Percentiles rank a stretch among this genome's conserved stretches.
phyloP scores from a whole-genome alignment of 1,139 yeast species.

The Torulaspora pretoriensis region DNA sequence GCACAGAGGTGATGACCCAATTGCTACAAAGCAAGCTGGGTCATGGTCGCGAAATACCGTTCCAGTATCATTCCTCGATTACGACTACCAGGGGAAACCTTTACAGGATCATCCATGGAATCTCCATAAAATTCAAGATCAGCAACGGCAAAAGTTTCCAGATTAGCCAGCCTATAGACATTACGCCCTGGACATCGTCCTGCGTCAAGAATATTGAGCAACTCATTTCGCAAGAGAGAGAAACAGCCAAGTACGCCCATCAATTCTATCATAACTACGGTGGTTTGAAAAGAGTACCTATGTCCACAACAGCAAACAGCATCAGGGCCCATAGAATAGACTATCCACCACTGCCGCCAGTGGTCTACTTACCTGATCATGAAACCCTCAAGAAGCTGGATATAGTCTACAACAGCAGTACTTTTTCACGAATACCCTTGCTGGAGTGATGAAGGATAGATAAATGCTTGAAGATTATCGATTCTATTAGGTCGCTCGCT shows the following conservation, averaged over 20 bases:
- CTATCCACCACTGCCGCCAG: constrained; percentile 37
- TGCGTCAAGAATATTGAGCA: constrained; percentile 45
- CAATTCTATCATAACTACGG: constrained; percentile 34
- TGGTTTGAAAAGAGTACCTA: constrained; percentile 29
- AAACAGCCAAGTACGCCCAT: constrained; percentile 40
- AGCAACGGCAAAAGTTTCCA: constrained; percentile 49
- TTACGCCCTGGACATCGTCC: constrained; percentile 49
- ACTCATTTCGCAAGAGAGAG: constrained; percentile 53
- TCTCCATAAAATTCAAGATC: constrained; percentile 47
- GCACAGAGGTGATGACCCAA: constrained; percentile 17
- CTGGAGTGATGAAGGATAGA: constrained; percentile 20
- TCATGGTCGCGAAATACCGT: constrained; percentile 28
- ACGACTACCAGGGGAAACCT: constrained; percentile 48
- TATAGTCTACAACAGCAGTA: constrained; percentile 18
- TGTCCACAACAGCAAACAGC: constrained; percentile 21
- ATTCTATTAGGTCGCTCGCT: neutral
- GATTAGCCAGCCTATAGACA: constrained; percentile 48
- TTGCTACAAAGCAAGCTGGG: constrained; percentile 26
- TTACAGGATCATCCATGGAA: constrained; percentile 51
- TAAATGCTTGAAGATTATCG: constrained; percentile 7
- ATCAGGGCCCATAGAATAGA: constrained; percentile 23
- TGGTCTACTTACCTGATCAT: constrained; percentile 24
- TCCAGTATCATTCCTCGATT: constrained; percentile 39
- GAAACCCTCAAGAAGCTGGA: constrained; percentile 24
- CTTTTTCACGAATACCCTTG: constrained; percentile 24